Evolutionary conservation across 2,329 filamentous ascomycete genomes (phyloP), one percentile per base, ranked within the genome.

Genomic region (Annulohypoxylon truncatum): DNA sequence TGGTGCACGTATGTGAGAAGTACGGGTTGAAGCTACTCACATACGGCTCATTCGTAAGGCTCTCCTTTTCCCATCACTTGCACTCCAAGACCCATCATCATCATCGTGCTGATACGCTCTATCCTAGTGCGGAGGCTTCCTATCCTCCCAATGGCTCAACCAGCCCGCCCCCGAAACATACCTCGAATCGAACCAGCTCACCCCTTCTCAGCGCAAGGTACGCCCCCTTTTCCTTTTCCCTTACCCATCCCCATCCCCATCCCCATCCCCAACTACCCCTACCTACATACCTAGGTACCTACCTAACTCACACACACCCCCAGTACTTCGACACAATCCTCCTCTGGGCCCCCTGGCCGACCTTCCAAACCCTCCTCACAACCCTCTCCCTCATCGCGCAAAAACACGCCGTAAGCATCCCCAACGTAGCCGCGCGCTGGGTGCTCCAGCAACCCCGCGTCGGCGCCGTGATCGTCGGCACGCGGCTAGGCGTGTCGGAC

Each of bases 141-240:
- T 80, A 24, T 76, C 77, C 1, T 51, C 76, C 26, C 67, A 72
- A 55, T 80, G 78, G 78, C 72, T 77, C 8, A 50, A 47, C 26
- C 64, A 75, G 54, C 72, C 74, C n/a, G 62, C 65, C 2, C 77
- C 78, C 0, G 74, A 77, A 15, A 63, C 77, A 15, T 79, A 79
- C 66, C 73, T 73, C 1, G 67, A 75, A 51, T 63, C 73, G 13
- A 68, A 44, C 6, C 65, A 46, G 4, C 66, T 80, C 8, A 80
- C 77, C 0, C 78, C 78, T 2, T 79, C 78, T 3, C 79, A 80
- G 54, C 73, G 78, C 50, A 79, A 80, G 69, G 74, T 68, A 53
- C 59, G 51, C 46, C 22, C 15, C 15, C 2, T n/a, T n/a, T n/a
- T n/a, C n/a, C n/a, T n/a, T n/a, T n/a, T n/a, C n/a, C n/a, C n/a